These are phyloP conservation scores for Kandelia obovata DNA, from an alignment of 345 rosid genomes.

Conservation along the genomic window DNA sequence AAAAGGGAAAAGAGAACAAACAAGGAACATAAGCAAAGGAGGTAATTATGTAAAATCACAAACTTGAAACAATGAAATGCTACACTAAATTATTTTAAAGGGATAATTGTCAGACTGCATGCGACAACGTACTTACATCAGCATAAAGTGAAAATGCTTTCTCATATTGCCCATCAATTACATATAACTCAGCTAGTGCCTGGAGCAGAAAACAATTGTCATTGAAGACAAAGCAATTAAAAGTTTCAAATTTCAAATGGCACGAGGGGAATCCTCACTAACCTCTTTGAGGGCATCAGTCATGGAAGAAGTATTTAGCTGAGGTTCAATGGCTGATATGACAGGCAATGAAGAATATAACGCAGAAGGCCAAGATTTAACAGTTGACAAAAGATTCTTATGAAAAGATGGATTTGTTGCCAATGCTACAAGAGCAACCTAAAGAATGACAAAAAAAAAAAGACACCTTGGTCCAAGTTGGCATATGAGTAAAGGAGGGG, in stretches of 20 bases:
- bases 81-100: neutral
- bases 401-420: slow-evolving; percentile 89
- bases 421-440: slow-evolving; percentile 98
- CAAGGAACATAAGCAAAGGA: neutral
- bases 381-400: slow-evolving; percentile 78
- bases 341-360: slow-evolving; percentile 84
- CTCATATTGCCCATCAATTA: slow-evolving; percentile 80
- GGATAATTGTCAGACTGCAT: neutral
- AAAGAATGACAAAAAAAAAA: slow-evolving; percentile 19
- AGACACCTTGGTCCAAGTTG: slow-evolving; percentile 11
- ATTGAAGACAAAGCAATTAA: slow-evolving; percentile 19
- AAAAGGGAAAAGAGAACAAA: slow-evolving; percentile 12
- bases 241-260: slow-evolving; percentile 23
- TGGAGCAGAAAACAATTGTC: slow-evolving; percentile 29
- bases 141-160: slow-evolving; percentile 88
- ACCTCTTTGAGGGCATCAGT: slow-evolving; percentile 97
- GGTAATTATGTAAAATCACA: too few relatives aligned
- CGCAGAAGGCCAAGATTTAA: slow-evolving; percentile 87
- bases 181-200: slow-evolving; percentile 92
- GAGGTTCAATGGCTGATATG: slow-evolving; percentile 96
- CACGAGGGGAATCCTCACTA: slow-evolving; percentile 9
- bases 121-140: slow-evolving; percentile 65
- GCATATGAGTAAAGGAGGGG: slow-evolving; percentile 10
- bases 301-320: slow-evolving; percentile 89
- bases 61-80: too few relatives aligned